These are phyloP conservation scores for Marsdenia floribunda DNA, from an alignment of 257 asterid species.

Conservation along the genomic window DNA sequence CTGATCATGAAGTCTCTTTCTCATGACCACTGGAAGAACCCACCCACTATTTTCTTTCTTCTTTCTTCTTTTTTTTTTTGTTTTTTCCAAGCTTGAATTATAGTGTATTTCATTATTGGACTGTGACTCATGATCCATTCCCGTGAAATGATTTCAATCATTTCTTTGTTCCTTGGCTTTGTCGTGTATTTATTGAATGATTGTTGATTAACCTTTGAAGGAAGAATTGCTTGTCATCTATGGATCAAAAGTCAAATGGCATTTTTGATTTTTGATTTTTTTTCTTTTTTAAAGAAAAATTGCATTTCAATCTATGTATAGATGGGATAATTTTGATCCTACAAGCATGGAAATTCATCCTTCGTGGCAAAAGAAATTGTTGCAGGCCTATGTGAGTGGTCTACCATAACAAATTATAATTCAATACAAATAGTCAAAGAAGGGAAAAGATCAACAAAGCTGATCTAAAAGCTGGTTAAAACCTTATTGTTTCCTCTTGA, in stretches of 20 bases:
- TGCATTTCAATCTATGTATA: constrained; percentile 12
- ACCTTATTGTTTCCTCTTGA: background rate
- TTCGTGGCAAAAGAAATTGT: constrained; percentile 14
- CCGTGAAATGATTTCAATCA: constrained; percentile 23
- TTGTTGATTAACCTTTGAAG: constrained; percentile 7
- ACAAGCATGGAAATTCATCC: constrained; percentile 12
- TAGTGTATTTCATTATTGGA: constrained; percentile 14
- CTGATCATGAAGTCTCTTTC: background rate
- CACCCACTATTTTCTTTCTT: background rate
- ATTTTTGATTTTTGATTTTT: background rate
- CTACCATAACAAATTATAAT: constrained; percentile 19
- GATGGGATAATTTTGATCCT: constrained; percentile 16
- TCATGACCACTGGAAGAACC: background rate
- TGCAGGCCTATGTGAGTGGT: constrained; percentile 25
- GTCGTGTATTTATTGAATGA: background rate
- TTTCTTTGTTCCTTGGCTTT: constrained; percentile 24
- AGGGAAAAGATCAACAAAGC: background rate
- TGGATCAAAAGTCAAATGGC: constrained; percentile 18
- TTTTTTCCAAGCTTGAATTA: background rate
- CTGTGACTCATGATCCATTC: constrained; percentile 19
- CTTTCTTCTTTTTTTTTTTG: too few species aligned
- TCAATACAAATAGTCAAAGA: background rate
- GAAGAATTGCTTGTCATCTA: constrained; percentile 18
- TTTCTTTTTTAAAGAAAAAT: too few species aligned
- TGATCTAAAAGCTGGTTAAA: background rate